phyloP scores from a whole-genome alignment of 1,284 basidiomycete genomes.

The Schizophyllum amplum region DNA sequence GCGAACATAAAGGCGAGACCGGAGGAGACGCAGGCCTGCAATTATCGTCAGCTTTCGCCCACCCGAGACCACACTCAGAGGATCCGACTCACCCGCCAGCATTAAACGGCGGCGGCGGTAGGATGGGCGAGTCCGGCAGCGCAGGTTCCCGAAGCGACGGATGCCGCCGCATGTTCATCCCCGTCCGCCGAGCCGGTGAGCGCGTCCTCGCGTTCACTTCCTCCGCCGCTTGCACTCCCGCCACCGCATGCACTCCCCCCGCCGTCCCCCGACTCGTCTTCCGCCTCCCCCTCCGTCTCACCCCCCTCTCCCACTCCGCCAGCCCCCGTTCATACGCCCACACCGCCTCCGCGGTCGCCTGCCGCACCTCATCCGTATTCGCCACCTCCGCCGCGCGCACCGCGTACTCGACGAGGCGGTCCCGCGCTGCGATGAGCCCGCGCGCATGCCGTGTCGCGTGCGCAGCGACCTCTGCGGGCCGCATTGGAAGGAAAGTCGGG shows the following conservation, averaged over 20 bases:
- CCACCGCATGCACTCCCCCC: no score
- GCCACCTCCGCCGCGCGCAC: constrained; percentile 25
- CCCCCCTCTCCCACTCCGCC: no score
- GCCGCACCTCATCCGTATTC: constrained; percentile 20
- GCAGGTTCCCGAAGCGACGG: constrained; percentile 3
- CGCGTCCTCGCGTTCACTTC: no score
- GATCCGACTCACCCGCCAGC: constrained; percentile 1
- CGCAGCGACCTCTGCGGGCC: constrained; percentile 23
- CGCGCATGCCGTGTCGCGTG: constrained; percentile 27
- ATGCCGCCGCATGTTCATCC: no score
- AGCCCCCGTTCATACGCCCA: constrained; percentile 34
- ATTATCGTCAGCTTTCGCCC: no score
- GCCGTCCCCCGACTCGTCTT: background rate
- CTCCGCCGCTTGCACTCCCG: no score
- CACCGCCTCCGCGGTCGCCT: constrained; percentile 27
- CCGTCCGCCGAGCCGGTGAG: no score
- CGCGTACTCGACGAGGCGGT: constrained; percentile 23
- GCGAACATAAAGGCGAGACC: no score
- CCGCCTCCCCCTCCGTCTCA: background rate
- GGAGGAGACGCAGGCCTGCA: no score
- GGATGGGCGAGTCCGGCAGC: constrained; percentile 6
- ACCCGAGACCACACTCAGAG: constrained; percentile 14
- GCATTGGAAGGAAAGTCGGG: constrained; percentile 29
- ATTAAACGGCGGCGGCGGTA: constrained; percentile 2
- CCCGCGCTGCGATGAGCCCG: constrained; percentile 25